These are phyloP conservation scores for Wickerhamomyces sydowiorum DNA, from an alignment of 805 yeast genomes.

Conservation along the genomic window DNA sequence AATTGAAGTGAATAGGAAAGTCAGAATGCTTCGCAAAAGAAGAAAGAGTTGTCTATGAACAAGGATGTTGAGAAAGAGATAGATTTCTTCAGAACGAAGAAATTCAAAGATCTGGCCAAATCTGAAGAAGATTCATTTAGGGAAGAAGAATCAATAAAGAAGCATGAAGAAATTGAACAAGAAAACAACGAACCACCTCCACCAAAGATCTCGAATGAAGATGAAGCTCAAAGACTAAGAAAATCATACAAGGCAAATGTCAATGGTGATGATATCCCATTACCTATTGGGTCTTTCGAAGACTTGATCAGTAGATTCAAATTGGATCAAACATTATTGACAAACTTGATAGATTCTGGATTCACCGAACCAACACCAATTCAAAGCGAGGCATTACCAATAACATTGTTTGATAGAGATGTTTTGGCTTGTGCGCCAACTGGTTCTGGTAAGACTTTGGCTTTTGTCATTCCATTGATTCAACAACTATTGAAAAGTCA, in stretches of 20 bases:
- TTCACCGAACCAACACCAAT: constrained; percentile 89
- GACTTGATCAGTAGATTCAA: constrained; percentile 69
- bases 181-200: constrained; percentile 30
- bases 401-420: constrained; percentile 63
- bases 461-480: constrained; percentile 78
- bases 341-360: constrained; percentile 61
- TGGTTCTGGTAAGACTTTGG: constrained; percentile 95
- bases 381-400: constrained; percentile 87
- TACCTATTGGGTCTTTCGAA: constrained; percentile 85
- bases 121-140: constrained; percentile 20
- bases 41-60: constrained; percentile 34
- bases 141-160: constrained; percentile 22
- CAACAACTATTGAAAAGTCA: constrained; percentile 37
- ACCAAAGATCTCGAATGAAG: constrained; percentile 41
- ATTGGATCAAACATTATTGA: constrained; percentile 46
- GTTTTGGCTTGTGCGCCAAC: constrained; percentile 95
- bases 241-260: constrained; percentile 61
- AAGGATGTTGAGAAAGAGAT: constrained; percentile 62
- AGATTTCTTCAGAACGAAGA: constrained; percentile 74
- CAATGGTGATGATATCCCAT: constrained; percentile 80
- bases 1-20: constrained; percentile 10
- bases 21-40: constrained; percentile 18
- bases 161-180: constrained; percentile 20
- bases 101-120: constrained; percentile 21
- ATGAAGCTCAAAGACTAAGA: constrained; percentile 60